Percentiles rank a stretch among this genome's conserved stretches.
Evolutionary conservation across 2,329 filamentous ascomycete genomes (phyloP).

Genomic region (Penicillium nordicum): DNA sequence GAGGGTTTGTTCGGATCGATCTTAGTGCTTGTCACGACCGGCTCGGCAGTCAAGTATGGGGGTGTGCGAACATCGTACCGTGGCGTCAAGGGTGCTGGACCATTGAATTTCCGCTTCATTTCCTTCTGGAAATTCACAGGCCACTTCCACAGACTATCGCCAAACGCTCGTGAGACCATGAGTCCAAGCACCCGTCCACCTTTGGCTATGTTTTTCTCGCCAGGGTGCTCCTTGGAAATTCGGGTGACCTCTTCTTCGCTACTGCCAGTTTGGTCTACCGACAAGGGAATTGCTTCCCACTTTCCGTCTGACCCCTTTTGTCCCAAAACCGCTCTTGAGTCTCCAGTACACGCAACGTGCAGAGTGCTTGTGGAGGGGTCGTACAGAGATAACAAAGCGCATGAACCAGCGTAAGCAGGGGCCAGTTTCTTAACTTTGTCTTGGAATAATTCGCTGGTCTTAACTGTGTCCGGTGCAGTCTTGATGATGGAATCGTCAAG

Average conservation of each 20-base stretch:
- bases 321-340: slow-evolving; percentile 65
- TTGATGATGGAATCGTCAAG: slow-evolving; percentile 28
- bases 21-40: slow-evolving; percentile 58
- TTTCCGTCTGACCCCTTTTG: slow-evolving; percentile 31
- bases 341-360: slow-evolving; percentile 63
- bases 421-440: slow-evolving; percentile 23
- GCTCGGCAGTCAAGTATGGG: slow-evolving; percentile 66
- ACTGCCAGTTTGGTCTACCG: slow-evolving; percentile 63
- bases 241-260: slow-evolving; percentile 58
- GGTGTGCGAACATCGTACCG: slow-evolving; percentile 46
- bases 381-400: slow-evolving; percentile 61
- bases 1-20: slow-evolving; percentile 49
- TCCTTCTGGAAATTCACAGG: slow-evolving; percentile 47
- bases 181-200: slow-evolving; percentile 60
- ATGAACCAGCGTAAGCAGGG: slow-evolving; percentile 53
- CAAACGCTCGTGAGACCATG: slow-evolving; percentile 64
- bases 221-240: slow-evolving; percentile 58
- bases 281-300: slow-evolving; percentile 56
- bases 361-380: slow-evolving; percentile 54
- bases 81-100: slow-evolving; percentile 45
- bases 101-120: slow-evolving; percentile 32
- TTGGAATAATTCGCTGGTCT: slow-evolving; percentile 18
- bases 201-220: slow-evolving; percentile 57
- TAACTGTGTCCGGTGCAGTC: slow-evolving; percentile 13
- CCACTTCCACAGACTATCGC: slow-evolving; percentile 69